Percentiles rank a stretch among this genome's conserved stretches.
These are phyloP conservation scores for Yamadazyma diddensiae DNA, from an alignment of 1,139 yeast genomes.

Conservation along the genomic window DNA sequence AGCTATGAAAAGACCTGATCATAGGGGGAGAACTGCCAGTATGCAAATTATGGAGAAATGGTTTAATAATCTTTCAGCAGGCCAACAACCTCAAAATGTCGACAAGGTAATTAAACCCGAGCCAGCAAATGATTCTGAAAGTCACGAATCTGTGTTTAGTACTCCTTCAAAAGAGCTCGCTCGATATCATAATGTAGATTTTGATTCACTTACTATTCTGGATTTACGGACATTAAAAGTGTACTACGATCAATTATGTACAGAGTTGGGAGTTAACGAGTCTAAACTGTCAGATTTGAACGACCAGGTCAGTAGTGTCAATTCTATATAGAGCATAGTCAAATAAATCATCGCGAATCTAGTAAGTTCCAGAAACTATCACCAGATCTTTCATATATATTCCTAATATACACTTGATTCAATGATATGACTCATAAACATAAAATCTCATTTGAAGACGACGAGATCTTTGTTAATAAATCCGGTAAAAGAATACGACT, in stretches of 20 bases:
- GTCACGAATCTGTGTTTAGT: conserved; percentile 17
- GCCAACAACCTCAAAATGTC: conserved; percentile 24
- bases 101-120: conserved; percentile 18
- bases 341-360: not conserved
- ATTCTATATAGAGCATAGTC: conserved; percentile 8
- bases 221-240: conserved; percentile 33
- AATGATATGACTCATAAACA: not conserved
- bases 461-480: conserved; percentile 9
- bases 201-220: conserved; percentile 35
- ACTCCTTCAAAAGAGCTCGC: conserved; percentile 28
- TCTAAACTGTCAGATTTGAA: conserved; percentile 13
- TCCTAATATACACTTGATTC: not conserved
- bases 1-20: conserved; percentile 24
- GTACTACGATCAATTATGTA: conserved; percentile 40
- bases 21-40: conserved; percentile 36
- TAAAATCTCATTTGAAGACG: conserved; percentile 5
- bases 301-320: conserved; percentile 10
- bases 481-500: conserved; percentile 23
- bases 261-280: conserved; percentile 16
- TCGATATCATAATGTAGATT: conserved; percentile 31
- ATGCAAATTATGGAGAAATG: conserved; percentile 46
- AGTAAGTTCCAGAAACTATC: not conserved
- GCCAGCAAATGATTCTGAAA: conserved; percentile 7
- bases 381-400: not conserved
- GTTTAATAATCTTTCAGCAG: conserved; percentile 32